Evolutionary conservation across 2,329 filamentous ascomycete species (phyloP).

Genomic region (Penicillium sp.): DNA sequence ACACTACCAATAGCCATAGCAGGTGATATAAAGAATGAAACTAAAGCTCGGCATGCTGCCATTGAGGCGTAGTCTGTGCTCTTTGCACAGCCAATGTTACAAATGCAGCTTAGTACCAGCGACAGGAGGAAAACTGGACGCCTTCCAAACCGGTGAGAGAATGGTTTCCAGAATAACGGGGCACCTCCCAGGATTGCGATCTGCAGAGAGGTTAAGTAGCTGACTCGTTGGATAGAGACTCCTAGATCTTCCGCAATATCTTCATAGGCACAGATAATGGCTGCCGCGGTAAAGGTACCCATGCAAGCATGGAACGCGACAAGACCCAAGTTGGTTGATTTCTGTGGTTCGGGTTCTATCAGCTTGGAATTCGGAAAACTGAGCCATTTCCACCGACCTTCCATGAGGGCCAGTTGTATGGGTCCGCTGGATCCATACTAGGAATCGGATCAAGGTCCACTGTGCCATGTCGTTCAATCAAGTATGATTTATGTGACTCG

Average conservation of each 20-base stretch:
- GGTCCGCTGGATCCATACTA: constrained; percentile 50
- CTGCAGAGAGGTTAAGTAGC: constrained; percentile 57
- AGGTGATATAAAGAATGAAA: constrained; percentile 56
- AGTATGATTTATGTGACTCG: background rate
- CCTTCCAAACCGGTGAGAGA: constrained; percentile 56
- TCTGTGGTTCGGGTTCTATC: constrained; percentile 35
- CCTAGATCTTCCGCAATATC: constrained; percentile 54
- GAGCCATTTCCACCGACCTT: constrained; percentile 37
- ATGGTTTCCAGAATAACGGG: constrained; percentile 58
- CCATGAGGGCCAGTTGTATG: constrained; percentile 56
- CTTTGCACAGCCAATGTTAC: constrained; percentile 57
- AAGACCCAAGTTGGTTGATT: constrained; percentile 53
- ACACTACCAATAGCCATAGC: constrained; percentile 55
- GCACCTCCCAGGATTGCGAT: constrained; percentile 56
- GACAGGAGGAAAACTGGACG: constrained; percentile 57
- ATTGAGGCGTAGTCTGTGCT: constrained; percentile 52
- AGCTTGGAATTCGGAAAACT: background rate
- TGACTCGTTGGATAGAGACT: constrained; percentile 50
- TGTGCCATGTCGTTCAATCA: constrained; percentile 50
- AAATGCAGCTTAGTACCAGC: constrained; percentile 47
- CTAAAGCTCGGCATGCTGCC: constrained; percentile 52
- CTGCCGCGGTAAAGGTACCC: constrained; percentile 56
- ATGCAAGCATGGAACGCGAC: constrained; percentile 60
- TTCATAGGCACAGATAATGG: constrained; percentile 56
- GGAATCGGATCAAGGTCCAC: constrained; percentile 56